Conservation (phyloP, 2,329 filamentous ascomycete genomes). For the Verticillium nonalfalfae region DNA sequence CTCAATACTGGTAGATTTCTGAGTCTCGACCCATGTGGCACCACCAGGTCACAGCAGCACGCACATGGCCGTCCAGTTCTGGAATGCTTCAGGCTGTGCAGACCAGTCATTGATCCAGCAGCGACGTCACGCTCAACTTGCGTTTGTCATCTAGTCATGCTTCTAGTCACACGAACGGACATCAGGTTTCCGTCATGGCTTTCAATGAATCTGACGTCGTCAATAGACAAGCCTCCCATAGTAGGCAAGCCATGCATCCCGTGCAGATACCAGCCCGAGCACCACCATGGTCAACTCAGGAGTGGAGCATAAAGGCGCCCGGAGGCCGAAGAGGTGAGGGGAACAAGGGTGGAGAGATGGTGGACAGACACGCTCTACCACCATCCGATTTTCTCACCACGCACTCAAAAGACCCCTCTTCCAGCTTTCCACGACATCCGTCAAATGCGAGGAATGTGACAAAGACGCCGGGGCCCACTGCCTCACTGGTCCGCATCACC, state of each 20-base stretch:
- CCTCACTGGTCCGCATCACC: not conserved
- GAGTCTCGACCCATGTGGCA: not conserved
- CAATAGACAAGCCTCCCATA: not conserved
- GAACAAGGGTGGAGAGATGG: not conserved
- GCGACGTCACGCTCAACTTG: not conserved
- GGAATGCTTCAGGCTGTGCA: not conserved
- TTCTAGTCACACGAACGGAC: not conserved
- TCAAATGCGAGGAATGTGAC: not conserved
- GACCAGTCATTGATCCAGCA: not conserved
- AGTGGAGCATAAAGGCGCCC: not conserved
- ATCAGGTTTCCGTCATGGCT: not conserved
- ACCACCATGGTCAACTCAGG: not conserved
- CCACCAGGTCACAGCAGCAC: not conserved
- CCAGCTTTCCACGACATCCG: not conserved
- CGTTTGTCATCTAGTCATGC: not conserved
- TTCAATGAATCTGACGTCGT: not conserved
- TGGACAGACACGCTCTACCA: not conserved
- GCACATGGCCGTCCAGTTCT: not conserved
- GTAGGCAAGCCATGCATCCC: not conserved
- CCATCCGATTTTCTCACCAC: not conserved
- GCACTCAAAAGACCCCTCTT: not conserved
- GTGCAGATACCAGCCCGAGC: not conserved
- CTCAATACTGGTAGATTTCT: not conserved
- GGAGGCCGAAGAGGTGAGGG: not conserved
- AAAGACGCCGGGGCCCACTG: not conserved